Evolutionary conservation across 169 alveolate genomes (phyloP).

Genomic region (Plasmodium malariae): DNA sequence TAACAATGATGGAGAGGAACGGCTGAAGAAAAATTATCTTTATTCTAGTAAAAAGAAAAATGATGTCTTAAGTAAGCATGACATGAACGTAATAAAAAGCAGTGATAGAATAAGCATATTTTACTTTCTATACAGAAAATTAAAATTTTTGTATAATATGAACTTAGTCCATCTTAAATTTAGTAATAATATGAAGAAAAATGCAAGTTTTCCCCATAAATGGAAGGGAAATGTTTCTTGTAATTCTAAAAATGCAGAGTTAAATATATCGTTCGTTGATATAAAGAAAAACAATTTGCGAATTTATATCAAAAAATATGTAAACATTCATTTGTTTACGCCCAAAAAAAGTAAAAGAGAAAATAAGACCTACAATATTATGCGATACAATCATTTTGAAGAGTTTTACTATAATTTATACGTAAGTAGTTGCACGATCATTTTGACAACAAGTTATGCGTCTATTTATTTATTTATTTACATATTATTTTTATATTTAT

Average conservation of each 20-base stretch:
- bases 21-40: background rate
- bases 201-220: background rate
- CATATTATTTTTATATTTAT: background rate
- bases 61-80: constrained; percentile 29
- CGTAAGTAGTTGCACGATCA: constrained; percentile 20
- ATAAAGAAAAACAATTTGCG: constrained; percentile 25
- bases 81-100: constrained; percentile 45
- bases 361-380: constrained; percentile 37
- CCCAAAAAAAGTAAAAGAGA: constrained; percentile 20
- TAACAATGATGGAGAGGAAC: background rate
- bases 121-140: constrained; percentile 38
- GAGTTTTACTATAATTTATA: constrained; percentile 63
- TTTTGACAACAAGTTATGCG: background rate
- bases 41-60: background rate
- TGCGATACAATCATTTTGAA: constrained; percentile 66
- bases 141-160: constrained; percentile 65
- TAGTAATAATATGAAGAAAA: constrained; percentile 5
- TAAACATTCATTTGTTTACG: constrained; percentile 20
- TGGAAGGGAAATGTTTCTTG: background rate
- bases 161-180: constrained; percentile 30
- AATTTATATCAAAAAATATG: constrained; percentile 38
- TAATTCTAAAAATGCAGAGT: constrained; percentile 5
- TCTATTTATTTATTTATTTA: background rate
- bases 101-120: constrained; percentile 52
- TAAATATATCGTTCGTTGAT: constrained; percentile 36